phyloP scores from a whole-genome alignment of 129 eudicot genomes.

The sunflower (Helianthus annuus) region HanXRQr2.0-SUNRISE NC_035441.2:151739043-151739542 shows the following conservation, averaged over 20 bases:
- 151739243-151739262: conserved; percentile 39
- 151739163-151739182: conserved; percentile 50
- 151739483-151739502: conserved; percentile 61
- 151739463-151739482: conserved; percentile 61
- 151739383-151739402: conserved; percentile 61
- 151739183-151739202: conserved; percentile 37
- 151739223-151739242: conserved; percentile 33
- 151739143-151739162: conserved; percentile 67
- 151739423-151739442: conserved; percentile 40
- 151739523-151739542: conserved; percentile 49
- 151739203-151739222: conserved; percentile 50
- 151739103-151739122: conserved; percentile 25
- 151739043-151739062: conserved; percentile 22
- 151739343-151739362: conserved; percentile 56
- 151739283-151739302: conserved; percentile 35
- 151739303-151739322: conserved; percentile 53
- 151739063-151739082: neutral
- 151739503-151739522: conserved; percentile 62
- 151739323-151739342: conserved; percentile 61
- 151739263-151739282: conserved; percentile 44
- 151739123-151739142: conserved; percentile 39
- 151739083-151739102: conserved; percentile 46
- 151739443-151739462: conserved; percentile 54
- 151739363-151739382: conserved; percentile 51
- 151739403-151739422: conserved; percentile 55